Evolutionary conservation across 768 basidiomycete species (phyloP).

Genomic region (Tricholoma furcatifolium): DNA sequence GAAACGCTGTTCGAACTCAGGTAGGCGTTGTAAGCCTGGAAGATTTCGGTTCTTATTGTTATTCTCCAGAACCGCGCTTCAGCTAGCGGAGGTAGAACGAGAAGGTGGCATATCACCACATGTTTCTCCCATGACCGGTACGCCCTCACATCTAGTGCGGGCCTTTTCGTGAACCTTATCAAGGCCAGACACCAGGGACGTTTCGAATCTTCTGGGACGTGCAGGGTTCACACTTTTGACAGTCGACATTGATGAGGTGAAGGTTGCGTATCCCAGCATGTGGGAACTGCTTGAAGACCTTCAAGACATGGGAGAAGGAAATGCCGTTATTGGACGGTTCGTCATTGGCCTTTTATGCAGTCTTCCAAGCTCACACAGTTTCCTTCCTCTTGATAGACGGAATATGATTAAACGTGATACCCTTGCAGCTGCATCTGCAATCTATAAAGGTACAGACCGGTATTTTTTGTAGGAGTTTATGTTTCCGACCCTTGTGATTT

Average conservation of each 20-base stretch:
- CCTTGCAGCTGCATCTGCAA: conserved; percentile 85
- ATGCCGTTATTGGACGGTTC: conserved; percentile 84
- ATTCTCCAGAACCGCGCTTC: conserved; percentile 74
- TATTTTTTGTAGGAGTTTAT: not conserved
- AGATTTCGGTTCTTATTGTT: not conserved
- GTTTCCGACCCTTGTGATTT: conserved; percentile 4
- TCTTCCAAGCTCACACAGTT: not conserved
- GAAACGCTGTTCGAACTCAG: conserved; percentile 94
- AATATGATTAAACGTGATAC: conserved; percentile 80
- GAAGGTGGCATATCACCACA: conserved; percentile 97
- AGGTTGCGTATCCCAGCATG: conserved; percentile 89
- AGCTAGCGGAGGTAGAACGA: conserved; percentile 90
- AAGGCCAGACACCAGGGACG: conserved; percentile 77
- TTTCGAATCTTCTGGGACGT: conserved; percentile 88
- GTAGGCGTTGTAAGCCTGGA: conserved; percentile 31
- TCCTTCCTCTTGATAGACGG: conserved; percentile 40
- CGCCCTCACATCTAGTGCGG: conserved; percentile 14
- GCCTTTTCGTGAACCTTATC: not conserved
- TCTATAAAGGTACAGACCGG: conserved; percentile 74
- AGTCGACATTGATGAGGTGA: conserved; percentile 93
- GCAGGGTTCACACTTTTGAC: conserved; percentile 95
- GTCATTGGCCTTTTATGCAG: conserved; percentile 10
- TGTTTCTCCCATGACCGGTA: conserved; percentile 96
- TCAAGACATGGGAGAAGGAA: conserved; percentile 95
- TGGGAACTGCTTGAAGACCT: conserved; percentile 95